Evolutionary conservation across 2,329 filamentous ascomycete species (phyloP), one percentile per base, ranked within the genome.

Genomic region (Fusarium foetens): DNA sequence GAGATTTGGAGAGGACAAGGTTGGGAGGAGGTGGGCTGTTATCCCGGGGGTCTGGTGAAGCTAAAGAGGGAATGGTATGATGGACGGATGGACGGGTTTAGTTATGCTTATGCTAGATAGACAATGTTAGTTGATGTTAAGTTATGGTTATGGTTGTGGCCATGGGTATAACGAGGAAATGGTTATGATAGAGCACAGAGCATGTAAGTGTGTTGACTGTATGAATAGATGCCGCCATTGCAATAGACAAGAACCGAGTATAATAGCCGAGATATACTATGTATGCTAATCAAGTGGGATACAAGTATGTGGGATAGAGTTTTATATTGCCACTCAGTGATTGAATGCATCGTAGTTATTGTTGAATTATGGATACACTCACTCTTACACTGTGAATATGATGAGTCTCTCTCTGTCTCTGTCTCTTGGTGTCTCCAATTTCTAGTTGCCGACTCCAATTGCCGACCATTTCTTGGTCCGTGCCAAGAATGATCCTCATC

Each of bases 1-100:
- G 78, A 93, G 88, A 81, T 99, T 99, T 86, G 95, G 95, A 16
- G 90, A 91, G 83, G 92, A 97, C 53, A 92, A 91, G 82, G 89
- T 97, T 69, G 89, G 89, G 53, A 88, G 87, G 35, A 89, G 91
- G 79, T 95, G 93, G 83, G 93, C 93, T 9, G 89, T 95, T 38
- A 83, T 90, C 55, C 88, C 88, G 14, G 86, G 86, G 27, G 71
- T 92, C 31, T 87, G 77, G 73, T 82, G 71, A 78, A 12, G 58
- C 92, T 35, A 87, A 76, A 69, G 81, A 67, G 29, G 31, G 49
- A 48, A 57, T 46, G 51, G 49, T 41, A 41, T 41, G 35, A 41
- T 53, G n/a, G 31, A 39, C 33, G 23, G 35, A 8, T 8, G 38
- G 38, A 27, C 33, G 46, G 27, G 13, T 33, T 33, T n/a, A 33